A percentile compares a stretch with the other conserved stretches of the same genome.
Evolutionary conservation across 1,139 yeast species (phyloP).

Genomic region (Blastobotrys proliferans): DNA sequence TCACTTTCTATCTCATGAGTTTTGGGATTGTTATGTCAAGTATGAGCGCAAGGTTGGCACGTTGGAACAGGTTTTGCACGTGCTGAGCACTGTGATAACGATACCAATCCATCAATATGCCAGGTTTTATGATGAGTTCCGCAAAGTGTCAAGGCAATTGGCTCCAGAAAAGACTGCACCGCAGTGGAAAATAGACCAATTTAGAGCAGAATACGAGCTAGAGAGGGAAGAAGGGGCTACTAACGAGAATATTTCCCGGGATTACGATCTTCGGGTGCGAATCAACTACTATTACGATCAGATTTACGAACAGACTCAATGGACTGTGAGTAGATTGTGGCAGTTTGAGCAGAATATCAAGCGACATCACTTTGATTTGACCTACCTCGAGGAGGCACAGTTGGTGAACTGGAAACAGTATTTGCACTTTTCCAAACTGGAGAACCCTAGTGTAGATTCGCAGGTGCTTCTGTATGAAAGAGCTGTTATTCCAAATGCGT

Average conservation of each 20-base stretch:
- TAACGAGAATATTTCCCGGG: slow-evolving; percentile 16
- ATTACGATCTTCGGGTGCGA: slow-evolving; percentile 31
- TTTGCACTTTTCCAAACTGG: slow-evolving; percentile 40
- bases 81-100: slow-evolving; percentile 60
- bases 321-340: slow-evolving; percentile 51
- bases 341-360: slow-evolving; percentile 55
- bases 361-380: slow-evolving; percentile 50
- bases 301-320: slow-evolving; percentile 59
- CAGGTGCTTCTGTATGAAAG: slow-evolving; percentile 45
- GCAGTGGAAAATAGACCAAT: slow-evolving; percentile 25
- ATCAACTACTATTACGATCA: slow-evolving; percentile 37
- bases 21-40: slow-evolving; percentile 69
- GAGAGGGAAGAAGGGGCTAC: slow-evolving; percentile 21
- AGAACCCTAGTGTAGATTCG: slow-evolving; percentile 17
- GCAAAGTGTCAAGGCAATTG: slow-evolving; percentile 23
- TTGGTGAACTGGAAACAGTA: slow-evolving; percentile 58
- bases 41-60: slow-evolving; percentile 42
- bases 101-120: slow-evolving; percentile 77
- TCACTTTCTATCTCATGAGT: slow-evolving; percentile 69
- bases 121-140: slow-evolving; percentile 42
- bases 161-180: slow-evolving; percentile 28
- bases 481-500: slow-evolving; percentile 46
- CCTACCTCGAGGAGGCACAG: slow-evolving; percentile 44
- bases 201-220: slow-evolving; percentile 29
- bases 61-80: slow-evolving; percentile 37